A percentile compares a stretch with the other conserved stretches of the same genome.
Evolutionary conservation across 1,139 yeast genomes (phyloP).

Genomic region (Geotrichum fermentans): DNA sequence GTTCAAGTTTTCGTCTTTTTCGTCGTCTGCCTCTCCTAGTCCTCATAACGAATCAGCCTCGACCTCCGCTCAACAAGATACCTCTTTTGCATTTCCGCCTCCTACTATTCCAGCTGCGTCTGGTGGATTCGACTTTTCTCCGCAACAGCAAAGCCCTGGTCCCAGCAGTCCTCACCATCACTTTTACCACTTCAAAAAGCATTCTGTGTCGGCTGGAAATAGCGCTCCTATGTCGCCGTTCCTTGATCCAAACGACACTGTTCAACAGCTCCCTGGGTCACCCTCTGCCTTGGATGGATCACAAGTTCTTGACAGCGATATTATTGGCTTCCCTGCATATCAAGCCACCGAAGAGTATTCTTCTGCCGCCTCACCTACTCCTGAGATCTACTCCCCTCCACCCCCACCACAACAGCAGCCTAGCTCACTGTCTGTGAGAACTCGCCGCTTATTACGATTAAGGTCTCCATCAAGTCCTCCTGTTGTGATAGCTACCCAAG

Average conservation of each 20-base stretch:
- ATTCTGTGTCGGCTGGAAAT: slow-evolving; percentile 1
- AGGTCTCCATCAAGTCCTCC: slow-evolving; percentile 41
- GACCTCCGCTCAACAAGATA: neutral
- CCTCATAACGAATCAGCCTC: neutral
- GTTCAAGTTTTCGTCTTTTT: slow-evolving; percentile 28
- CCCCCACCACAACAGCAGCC: slow-evolving; percentile 4
- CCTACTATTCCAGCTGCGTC: neutral
- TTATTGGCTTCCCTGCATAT: slow-evolving; percentile 14
- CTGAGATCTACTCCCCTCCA: too few relatives aligned
- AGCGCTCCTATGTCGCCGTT: slow-evolving; percentile 12
- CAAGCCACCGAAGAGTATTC: neutral
- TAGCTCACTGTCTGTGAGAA: slow-evolving; percentile 14
- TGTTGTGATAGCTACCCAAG: slow-evolving; percentile 16
- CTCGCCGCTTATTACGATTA: slow-evolving; percentile 34
- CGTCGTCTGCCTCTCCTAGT: slow-evolving; percentile 12
- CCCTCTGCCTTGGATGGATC: neutral
- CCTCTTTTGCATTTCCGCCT: slow-evolving; percentile 1
- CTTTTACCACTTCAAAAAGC: neutral
- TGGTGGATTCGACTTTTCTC: neutral
- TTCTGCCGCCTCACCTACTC: neutral
- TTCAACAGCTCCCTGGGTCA: neutral
- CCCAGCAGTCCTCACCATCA: neutral
- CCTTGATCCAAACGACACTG: slow-evolving; percentile 1
- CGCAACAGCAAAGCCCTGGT: neutral
- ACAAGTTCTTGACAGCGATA: slow-evolving; percentile 15